phyloP scores from a whole-genome alignment of 768 basidiomycete species.

The Lyophyllum atratum region DNA sequence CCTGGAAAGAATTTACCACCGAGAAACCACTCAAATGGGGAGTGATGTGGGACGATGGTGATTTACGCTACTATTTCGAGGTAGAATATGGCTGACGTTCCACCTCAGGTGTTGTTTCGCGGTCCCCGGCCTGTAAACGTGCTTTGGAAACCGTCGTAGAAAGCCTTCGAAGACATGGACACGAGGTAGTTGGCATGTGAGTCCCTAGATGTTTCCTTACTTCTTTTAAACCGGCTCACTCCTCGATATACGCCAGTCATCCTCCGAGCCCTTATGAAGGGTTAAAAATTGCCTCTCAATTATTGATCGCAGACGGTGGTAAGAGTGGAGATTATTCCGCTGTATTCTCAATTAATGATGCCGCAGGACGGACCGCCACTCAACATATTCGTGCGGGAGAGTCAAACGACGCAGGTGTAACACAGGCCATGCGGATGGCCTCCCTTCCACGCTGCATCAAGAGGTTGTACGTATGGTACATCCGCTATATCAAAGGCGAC shows the following conservation, averaged over 20 bases:
- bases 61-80: conserved; percentile 14
- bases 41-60: conserved; percentile 66
- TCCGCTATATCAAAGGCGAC: conserved; percentile 53
- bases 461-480: conserved; percentile 50
- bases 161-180: conserved; percentile 44
- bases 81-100: not conserved
- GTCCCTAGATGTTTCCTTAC: conserved; percentile 14
- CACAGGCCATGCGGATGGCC: conserved; percentile 37
- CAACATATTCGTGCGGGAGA: conserved; percentile 13
- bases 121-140: conserved; percentile 62
- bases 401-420: conserved; percentile 16
- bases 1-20: conserved; percentile 36
- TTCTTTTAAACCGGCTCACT: not conserved
- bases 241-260: conserved; percentile 23
- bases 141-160: conserved; percentile 50
- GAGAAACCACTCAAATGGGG: conserved; percentile 50
- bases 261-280: conserved; percentile 54
- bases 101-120: conserved; percentile 48
- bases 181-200: conserved; percentile 51
- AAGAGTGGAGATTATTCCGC: conserved; percentile 2
- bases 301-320: conserved; percentile 55
- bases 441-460: conserved; percentile 49
- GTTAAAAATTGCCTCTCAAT: conserved; percentile 51
- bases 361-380: conserved; percentile 12
- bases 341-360: not conserved